Base-by-base conservation (phyloP, 2,329 filamentous ascomycete genomes). In the Colletotrichum filicis region DNA sequence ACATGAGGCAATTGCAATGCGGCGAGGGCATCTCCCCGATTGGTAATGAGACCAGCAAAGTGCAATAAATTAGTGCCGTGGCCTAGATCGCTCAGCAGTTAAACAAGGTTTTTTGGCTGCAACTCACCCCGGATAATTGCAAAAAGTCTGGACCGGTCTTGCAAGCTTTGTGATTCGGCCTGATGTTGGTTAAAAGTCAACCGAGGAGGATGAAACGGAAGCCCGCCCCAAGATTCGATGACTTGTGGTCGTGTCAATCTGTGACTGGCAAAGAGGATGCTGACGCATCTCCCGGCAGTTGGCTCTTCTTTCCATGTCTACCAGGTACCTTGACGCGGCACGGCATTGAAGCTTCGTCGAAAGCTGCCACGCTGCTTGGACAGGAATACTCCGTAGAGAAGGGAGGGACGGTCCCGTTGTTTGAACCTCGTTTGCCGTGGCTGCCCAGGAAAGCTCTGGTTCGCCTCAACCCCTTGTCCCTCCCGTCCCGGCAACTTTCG, bases 181-280 rank as follows among this genome's bases (percentile, higher is more conserved):
- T 69, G 30, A 72, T 68, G 53, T 72, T 30, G 58, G 68, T 11
- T 52, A 24, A 49, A 55, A 46, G 65, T 52, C 65, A 60, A 42
- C 57, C 69, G 49, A 52, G 37, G 57, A 62, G 65, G 53, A 63
- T 65, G 62, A 64, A 68, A 65, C 30, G 58, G 35, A 42, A 55
- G 61, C 66, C 66, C 69, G 66, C 19, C 42, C 59, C 59, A 35
- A 60, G 66, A 72, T 72, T 69, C 65, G 69, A 68, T 59, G 65
- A 68, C 42, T 32, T 55, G n/a, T 62, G 65, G 59, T 68, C 58
- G 69, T 72, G 69, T 63, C 65, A 12, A 60, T 66, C 59, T 55
- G 53, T 56, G 69, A 68, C 32, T 72, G 69, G 69, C 58, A 68
- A 32, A 19, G 37, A 42, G 19, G 26, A 16, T 11, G 16, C 26